These are phyloP conservation scores for Andrographis paniculata DNA, from an alignment of 305 asterid species.

Conservation along the genomic window DNA sequence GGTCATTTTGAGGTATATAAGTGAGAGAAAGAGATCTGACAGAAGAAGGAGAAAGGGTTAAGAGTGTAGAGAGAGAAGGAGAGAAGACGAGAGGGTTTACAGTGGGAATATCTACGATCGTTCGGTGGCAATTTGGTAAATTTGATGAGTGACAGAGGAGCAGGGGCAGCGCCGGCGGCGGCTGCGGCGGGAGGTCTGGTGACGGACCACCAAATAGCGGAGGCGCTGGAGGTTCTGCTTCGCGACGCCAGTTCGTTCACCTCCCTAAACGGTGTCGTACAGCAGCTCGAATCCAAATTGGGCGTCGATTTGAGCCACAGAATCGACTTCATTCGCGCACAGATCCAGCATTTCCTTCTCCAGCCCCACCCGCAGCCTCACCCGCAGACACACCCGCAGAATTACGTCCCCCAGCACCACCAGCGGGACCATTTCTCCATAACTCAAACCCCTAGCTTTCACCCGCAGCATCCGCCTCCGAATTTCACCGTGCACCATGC, in stretches of 20 bases:
- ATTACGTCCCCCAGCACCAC: conserved; percentile 25
- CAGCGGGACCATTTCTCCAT: conserved; percentile 11
- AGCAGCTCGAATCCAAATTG: conserved; percentile 31
- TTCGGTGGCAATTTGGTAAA: too few relatives aligned
- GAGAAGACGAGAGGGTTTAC: too few relatives aligned
- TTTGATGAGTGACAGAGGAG: conserved; percentile 24
- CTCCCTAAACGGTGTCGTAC: conserved; percentile 38
- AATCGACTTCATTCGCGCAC: conserved; percentile 41
- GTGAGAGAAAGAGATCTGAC: too few relatives aligned
- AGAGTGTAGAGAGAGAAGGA: too few relatives aligned
- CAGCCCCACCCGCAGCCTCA: conserved; percentile 24
- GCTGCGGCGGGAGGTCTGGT: conserved; percentile 16
- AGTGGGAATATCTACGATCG: too few relatives aligned
- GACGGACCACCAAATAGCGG: conserved; percentile 43
- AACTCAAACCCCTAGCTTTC: conserved; percentile 27
- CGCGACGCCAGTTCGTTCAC: conserved; percentile 31
- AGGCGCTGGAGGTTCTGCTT: conserved; percentile 32
- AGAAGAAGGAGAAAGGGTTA: too few relatives aligned
- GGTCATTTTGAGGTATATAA: too few relatives aligned
- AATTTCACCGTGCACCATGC: conserved; percentile 17
- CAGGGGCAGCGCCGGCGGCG: conserved; percentile 13
- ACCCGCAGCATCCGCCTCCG: conserved; percentile 14
- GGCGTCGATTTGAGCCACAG: conserved; percentile 29
- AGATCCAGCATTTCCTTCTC: conserved; percentile 36
- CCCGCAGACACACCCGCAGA: conserved; percentile 26